Base-by-base conservation (phyloP, 192 early-diverging fungal genomes). In the Entomortierella chlamydospora region DNA sequence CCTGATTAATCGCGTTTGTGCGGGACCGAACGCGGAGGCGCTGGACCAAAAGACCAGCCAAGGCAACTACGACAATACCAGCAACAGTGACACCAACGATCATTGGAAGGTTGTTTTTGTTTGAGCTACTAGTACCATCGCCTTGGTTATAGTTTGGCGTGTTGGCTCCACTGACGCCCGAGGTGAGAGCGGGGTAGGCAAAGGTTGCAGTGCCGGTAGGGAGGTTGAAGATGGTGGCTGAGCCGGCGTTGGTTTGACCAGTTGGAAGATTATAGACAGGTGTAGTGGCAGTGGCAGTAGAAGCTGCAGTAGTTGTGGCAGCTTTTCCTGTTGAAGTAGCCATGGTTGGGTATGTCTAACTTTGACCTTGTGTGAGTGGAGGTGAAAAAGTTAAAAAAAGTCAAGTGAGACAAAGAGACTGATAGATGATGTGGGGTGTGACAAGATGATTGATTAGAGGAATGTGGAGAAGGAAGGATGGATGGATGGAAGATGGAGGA, bases 61-160 rank as follows among this genome's bases (percentile, higher is more conserved):
- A 55, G 47, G 68, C 68, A 8, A 79, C 28, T 25, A 70, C 67
- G 2, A 61, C 62, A 39, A 79, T 61, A 20, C 68, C 76, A 22
- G 60, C 76, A 49, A 70, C 68, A 2, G 76, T 70, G 57, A 65
- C 51, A 23, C 76, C 76, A 28, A 70, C 52, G 23, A 79, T 70
- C 50, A 61, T 56, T 26, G 56, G 54, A 25, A 70, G n/a, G 51
- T 70, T 65, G 26, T 68, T 65, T 4, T 58, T 15, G 9, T 53
- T 34, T 18, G 20, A 34, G 8, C 31, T 25, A 23, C 22, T 12
- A 15, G 25, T 12, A 0, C 52, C 12, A 9, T 47, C 29, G 47
- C 51, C 56, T 4, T 49, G 54, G 22, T 37, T 51, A 29, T 33
- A 79, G 52, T 66, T 66, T 30, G 76, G 76, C 18, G 49, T 22